Base-by-base conservation (phyloP, 208 protist genomes). In the Wallacemonas collosoma region DNA sequence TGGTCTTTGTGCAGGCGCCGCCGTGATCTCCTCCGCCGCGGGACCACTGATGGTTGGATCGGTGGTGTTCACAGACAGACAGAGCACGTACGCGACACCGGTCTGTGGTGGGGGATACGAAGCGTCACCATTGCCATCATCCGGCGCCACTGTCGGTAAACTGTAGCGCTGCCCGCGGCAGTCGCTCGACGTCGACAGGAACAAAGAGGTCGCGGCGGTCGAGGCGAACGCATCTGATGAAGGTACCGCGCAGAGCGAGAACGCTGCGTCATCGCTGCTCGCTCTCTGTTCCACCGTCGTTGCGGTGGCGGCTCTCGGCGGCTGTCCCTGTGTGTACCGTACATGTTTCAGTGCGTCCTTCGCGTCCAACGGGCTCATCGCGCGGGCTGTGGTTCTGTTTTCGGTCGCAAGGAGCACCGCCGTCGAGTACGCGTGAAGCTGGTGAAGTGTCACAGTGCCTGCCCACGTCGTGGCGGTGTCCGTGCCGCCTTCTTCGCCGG, bases 391-490 rank as follows among this genome's bases (percentile, higher is more conserved):
- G 26, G 26, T 26, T 0, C 26, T 26, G 26, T 26, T 26, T 26
- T 26, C 26, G 26, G 60, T 5, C 41, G 60, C 40, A 3, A 65
- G 41, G 41, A 65, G 12, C 15, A 51, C 60, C 4, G 43, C 50
- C 41, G 60, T 36, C 14, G 60, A 8, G 60, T 65, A 65, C 8
- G 40, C 39, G 60, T 26, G 26, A 4, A 65, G 60, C 14, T 48
- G 60, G 5, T 17, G 38, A 4, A 65, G 60, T 9, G 36, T 4
- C n/a, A 65, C 43, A 14, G 60, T 50, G 43, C 60, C 60, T 4
- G 41, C 60, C 60, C 60, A 65, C 40, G 60, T 63, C 12, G 57
- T 63, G 57, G 57, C 57, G 9, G 53, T n/a, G 53, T 8, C 14
- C 14, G 9, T n/a, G 9, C 14, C 17, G 53, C 53, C 26, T 50